Evolutionary conservation across 768 basidiomycete genomes (phyloP).

Genomic region (Crassisporium funariophilum): DNA sequence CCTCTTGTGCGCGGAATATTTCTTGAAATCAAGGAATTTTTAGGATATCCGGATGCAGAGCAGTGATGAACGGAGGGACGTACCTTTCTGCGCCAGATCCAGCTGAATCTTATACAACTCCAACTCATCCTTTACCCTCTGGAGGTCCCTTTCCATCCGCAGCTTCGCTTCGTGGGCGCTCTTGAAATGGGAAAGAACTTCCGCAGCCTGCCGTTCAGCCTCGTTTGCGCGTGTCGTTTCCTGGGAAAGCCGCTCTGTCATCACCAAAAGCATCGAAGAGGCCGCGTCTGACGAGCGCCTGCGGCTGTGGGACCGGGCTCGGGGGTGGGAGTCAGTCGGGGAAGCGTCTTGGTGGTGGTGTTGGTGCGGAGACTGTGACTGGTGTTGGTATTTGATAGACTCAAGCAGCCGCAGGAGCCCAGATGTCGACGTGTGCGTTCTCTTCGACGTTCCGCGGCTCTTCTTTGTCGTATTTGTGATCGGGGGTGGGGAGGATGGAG

Average conservation of each 20-base stretch:
- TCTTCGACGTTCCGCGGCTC: no score
- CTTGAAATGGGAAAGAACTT: constrained; percentile 34
- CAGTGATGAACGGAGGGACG: neutral
- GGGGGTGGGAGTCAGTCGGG: constrained; percentile 21
- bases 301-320: constrained; percentile 4
- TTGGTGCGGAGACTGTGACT: neutral
- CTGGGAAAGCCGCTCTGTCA: constrained; percentile 27
- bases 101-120: constrained; percentile 59
- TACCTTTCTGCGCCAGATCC: constrained; percentile 56
- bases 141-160: constrained; percentile 31
- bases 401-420: no score
- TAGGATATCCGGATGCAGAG: constrained; percentile 1
- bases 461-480: no score
- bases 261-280: constrained; percentile 19
- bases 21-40: constrained; percentile 29
- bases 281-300: constrained; percentile 20
- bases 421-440: no score
- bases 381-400: no score
- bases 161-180: constrained; percentile 32
- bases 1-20: constrained; percentile 54
- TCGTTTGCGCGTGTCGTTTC: constrained; percentile 43
- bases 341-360: constrained; percentile 8
- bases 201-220: constrained; percentile 34
- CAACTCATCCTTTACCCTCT: constrained; percentile 47
- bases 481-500: no score